Base-by-base conservation (phyloP, 345 rosid genomes). In the Eucalyptus regnans region DNA sequence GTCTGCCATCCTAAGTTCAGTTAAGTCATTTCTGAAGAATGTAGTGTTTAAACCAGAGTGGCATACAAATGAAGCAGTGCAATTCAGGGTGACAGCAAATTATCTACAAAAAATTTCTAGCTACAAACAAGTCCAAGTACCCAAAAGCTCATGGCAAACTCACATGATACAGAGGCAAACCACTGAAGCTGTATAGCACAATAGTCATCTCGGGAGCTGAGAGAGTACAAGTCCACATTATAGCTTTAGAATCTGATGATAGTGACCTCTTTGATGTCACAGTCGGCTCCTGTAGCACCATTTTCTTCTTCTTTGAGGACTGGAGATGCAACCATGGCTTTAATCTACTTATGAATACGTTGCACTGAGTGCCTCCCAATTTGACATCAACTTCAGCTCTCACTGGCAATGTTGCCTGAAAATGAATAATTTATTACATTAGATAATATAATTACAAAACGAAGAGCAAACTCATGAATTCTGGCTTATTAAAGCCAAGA, bases 161-260 rank as follows among this genome's bases (percentile, higher is more conserved):
- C 94, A 98, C 99, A 94, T 96, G 99, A 95, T 94, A 98, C 86
- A 98, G 83, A 5, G 99, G 97, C 80, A 89, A 87, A 88, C 93
- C 97, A 52, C 90, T 90, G 91, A 94, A 87, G 89, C 94, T 92
- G 89, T 94, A 94, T 17, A 98, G 93, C 91, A 96, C 93, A 90
- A 95, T 62, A 81, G 96, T 95, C 98, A 98, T 95, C 93, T 98
- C 99, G 89, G 99, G 99, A 87, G 99, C 99, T 80, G 99, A 95
- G 89, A 95, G 93, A 90, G 98, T 97, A 92, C 97, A 92, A 33
- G 99, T 97, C 99, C 99, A 98, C 95, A 95, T 93, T 50, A 98
- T 89, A 89, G 91, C 92, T 92, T 96, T 94, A 49, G 91, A 89
- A 88, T 94, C 96, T 52, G 93, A 87, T 23, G 94, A 90, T 90